Evolutionary conservation across 495 filamentous ascomycete genomes (phyloP), one percentile per base, ranked within the genome.

Genomic region (Parachaetomium inaequale): DNA sequence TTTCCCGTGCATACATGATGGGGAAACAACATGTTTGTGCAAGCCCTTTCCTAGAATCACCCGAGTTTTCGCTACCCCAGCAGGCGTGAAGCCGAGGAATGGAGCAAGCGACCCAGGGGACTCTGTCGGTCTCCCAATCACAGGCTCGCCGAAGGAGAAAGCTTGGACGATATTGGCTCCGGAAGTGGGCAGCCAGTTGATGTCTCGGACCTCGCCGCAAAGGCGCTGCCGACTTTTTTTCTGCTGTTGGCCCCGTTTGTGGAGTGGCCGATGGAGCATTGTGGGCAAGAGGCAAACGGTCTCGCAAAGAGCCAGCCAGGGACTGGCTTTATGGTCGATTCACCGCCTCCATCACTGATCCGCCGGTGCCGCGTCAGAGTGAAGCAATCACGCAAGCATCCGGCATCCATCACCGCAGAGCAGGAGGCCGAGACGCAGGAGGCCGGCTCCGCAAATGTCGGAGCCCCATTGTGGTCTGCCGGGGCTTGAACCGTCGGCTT

Each of bases 401-500:
- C 59, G 34, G 47, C 23, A 3, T 40, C 21, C 58, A 29, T 53
- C 23, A 32, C 36, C 28, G 29, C 29, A 26, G 55, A 34, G 49
- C 49, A 53, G 17, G 42, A 55, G 50, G n/a, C 51, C 59, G 59
- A 36, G 43, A 54, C 26, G 29, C 52, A 40, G 42, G 32, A 49
- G 42, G 5, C 52, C 51, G 32, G 52, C 42, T 50, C 53, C 51
- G 51, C 43, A 49, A 15, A 46, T 11, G 15, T 17, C 50, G 51
- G 51, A 29, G 43, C 10, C 19, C 15, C 6, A 14, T 23, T 31
- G 40, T 46, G 4, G 52, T 4, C 45, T 38, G 40, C 52, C 42
- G 59, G 49, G 15, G 21, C 59, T 47, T 25, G 51, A 61, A 26
- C 52, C 21, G 52, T 47, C 59, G 40, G 42, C 59, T 62, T 62